phyloP scores from a whole-genome alignment of 345 rosid genomes.

The Punica granatum region DNA sequence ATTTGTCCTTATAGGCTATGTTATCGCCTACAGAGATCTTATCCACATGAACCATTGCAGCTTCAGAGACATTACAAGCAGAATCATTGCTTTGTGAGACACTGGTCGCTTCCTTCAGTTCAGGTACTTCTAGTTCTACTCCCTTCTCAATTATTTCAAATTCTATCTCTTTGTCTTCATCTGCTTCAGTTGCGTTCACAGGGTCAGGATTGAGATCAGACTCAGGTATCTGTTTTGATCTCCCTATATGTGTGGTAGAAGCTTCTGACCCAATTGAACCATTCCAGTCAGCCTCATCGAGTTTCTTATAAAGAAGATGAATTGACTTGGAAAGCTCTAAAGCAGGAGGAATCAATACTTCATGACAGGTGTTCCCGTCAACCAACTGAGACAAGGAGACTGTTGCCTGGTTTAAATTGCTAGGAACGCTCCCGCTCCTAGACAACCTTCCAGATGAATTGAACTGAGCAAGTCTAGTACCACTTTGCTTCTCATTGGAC shows the following conservation, averaged over 20 bases:
- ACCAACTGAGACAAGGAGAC: slow-evolving; percentile 18
- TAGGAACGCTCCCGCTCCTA: slow-evolving; percentile 47
- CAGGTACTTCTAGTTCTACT: slow-evolving; percentile 45
- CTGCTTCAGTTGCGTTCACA: slow-evolving; percentile 13
- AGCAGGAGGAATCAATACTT: slow-evolving; percentile 31
- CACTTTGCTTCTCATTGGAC: slow-evolving; percentile 9
- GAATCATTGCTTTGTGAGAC: slow-evolving; percentile 19
- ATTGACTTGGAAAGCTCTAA: slow-evolving; percentile 63
- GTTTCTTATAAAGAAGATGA: slow-evolving; percentile 50
- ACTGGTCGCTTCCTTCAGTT: slow-evolving; percentile 18
- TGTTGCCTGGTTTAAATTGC: slow-evolving; percentile 21
- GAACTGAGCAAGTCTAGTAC: slow-evolving; percentile 11
- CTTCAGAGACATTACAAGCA: slow-evolving; percentile 17
- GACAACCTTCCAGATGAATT: slow-evolving; percentile 25
- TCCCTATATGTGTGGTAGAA: slow-evolving; percentile 18
- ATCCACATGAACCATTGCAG: slow-evolving; percentile 49
- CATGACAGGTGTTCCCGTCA: slow-evolving; percentile 35
- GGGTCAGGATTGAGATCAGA: slow-evolving; percentile 13
- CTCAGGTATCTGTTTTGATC: slow-evolving; percentile 16
- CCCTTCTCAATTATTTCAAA: slow-evolving; percentile 36
- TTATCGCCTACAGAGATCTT: slow-evolving; percentile 42
- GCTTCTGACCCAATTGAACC: slow-evolving; percentile 21
- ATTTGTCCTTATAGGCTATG: slow-evolving; percentile 17
- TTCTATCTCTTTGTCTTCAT: slow-evolving; percentile 29
- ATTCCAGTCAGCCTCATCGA: slow-evolving; percentile 34